phyloP scores from a whole-genome alignment of 805 yeast species.

The Starmerella powellii region DNA sequence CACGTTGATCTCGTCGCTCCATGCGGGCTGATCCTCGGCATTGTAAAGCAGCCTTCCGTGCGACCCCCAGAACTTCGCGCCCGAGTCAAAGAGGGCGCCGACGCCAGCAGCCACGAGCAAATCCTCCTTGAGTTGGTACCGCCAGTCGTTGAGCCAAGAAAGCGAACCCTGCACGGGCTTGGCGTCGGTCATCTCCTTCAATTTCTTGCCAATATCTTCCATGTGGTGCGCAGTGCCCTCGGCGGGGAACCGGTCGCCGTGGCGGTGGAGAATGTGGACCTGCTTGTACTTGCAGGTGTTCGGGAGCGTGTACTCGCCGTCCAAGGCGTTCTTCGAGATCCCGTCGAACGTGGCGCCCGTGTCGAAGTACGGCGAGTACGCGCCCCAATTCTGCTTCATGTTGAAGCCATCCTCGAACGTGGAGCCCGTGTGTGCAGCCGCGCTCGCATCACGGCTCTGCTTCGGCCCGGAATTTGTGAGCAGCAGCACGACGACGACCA shows the following conservation, averaged over 20 bases:
- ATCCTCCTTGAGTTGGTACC: constrained; percentile 27
- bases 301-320: constrained; percentile 26
- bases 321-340: constrained; percentile 23
- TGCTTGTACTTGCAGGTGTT: constrained; percentile 46
- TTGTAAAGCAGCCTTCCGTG: constrained; percentile 32
- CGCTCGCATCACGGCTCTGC: constrained; percentile 19
- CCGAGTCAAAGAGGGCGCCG: constrained; percentile 31
- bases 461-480: constrained; percentile 8
- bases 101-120: constrained; percentile 31
- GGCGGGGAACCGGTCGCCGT: constrained; percentile 68
- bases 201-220: constrained; percentile 29
- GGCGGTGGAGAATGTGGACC: constrained; percentile 60
- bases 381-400: constrained; percentile 34
- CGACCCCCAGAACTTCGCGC: constrained; percentile 33
- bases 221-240: constrained; percentile 33
- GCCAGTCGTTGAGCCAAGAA: constrained; percentile 30
- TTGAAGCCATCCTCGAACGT: constrained; percentile 29
- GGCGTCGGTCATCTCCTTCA: constrained; percentile 22
- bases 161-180: constrained; percentile 23
- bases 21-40: constrained; percentile 22
- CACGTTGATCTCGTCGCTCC: constrained; percentile 25
- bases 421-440: constrained; percentile 32
- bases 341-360: constrained; percentile 30
- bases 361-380: constrained; percentile 32
- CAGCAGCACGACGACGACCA: constrained; percentile 10